These are phyloP conservation scores for Lolium perenne DNA, from an alignment of 176 grass and related monocot species.

Conservation along the genomic window DNA sequence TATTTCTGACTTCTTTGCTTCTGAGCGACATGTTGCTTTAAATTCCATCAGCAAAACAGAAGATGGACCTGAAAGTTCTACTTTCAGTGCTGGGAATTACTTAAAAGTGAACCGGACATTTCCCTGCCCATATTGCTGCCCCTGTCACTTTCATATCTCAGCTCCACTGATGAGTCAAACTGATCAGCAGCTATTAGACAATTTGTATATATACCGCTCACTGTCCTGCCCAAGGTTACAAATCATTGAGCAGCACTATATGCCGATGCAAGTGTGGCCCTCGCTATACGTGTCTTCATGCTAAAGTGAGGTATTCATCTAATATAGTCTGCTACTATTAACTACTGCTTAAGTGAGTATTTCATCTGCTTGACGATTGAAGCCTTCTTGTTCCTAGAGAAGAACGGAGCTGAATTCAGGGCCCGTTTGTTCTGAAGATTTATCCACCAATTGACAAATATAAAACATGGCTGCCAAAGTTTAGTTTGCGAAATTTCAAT, in stretches of 20 bases:
- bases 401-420: too few relatives aligned
- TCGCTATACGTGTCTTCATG: constrained; percentile 31
- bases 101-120: constrained; percentile 15
- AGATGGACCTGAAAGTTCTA: not conserved
- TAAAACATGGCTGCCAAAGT: too few relatives aligned
- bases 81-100: constrained; percentile 45
- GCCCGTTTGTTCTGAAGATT: too few relatives aligned
- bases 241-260: not conserved
- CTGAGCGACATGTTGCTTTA: not conserved
- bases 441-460: too few relatives aligned
- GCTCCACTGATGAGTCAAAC: constrained; percentile 9
- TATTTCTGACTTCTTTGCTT: not conserved
- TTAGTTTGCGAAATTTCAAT: too few relatives aligned
- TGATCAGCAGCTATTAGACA: not conserved
- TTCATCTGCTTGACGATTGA: too few relatives aligned
- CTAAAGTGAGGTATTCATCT: too few relatives aligned
- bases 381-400: too few relatives aligned
- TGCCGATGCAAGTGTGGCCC: constrained; percentile 42
- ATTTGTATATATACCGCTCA: not conserved
- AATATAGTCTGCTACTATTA: too few relatives aligned
- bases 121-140: not conserved
- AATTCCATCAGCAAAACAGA: not conserved
- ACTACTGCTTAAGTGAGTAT: too few relatives aligned
- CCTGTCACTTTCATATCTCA: constrained; percentile 26
- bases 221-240: too few relatives aligned